Evolutionary conservation across 208 protist genomes (phyloP), one percentile per base, ranked within the genome.

Genomic region (Crithidia acanthocephali): DNA sequence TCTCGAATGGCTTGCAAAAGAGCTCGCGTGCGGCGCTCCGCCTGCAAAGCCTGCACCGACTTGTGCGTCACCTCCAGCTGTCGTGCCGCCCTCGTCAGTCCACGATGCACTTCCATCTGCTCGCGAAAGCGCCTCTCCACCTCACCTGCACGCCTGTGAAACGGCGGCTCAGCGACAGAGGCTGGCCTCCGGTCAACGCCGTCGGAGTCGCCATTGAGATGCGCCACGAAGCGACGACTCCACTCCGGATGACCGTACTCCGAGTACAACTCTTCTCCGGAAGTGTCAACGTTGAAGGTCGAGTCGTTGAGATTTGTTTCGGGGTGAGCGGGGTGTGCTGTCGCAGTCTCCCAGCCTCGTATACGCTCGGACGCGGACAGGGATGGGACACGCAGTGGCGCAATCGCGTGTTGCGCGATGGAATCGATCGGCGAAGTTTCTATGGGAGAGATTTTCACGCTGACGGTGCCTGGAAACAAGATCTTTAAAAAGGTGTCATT

Each of bases 101-200:
- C 83, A 16, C 83, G 82, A 62, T 89, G 83, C 16, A 93, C 77
- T n/a, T 79, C 67, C 71, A 93, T 81, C 55, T 93, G 88, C 53
- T 90, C 85, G 2, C 57, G 50, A 64, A 93, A 88, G 15, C 85
- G 83, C 35, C 72, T 70, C 48, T 87, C 75, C 56, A 86, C 30
- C 55, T 93, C 85, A 7, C 71, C 40, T 40, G 82, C 53, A 16
- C 80, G 78, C 48, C 76, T 22, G 22, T 70, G 37, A 66, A 91
- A 87, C 1, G 87, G 82, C 40, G 86, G 44, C 20, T 67, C 33
- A 0, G 83, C 45, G 4, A n/a, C 59, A 2, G 27, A 2, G 25
- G 45, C 9, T n/a, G n/a, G n/a, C n/a, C n/a, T n/a, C n/a, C n/a
- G n/a, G n/a, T n/a, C n/a, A n/a, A n/a, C n/a, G n/a, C n/a, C n/a